Conservation (phyloP, 2,329 filamentous ascomycete species). For the Endoconidiophora polonica region DNA sequence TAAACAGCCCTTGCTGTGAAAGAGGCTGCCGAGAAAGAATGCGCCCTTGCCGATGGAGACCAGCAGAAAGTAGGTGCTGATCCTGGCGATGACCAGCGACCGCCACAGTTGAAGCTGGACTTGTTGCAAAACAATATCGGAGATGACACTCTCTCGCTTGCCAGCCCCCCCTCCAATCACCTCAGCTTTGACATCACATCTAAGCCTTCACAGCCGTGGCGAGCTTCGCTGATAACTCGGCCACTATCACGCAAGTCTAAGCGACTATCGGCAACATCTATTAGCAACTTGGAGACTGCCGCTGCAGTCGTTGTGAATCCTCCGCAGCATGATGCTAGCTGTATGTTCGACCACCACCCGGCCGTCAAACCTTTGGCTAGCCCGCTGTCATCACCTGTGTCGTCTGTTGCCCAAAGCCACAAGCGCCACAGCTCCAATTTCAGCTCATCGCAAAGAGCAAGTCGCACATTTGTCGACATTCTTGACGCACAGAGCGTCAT, state of each 20-base stretch:
- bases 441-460: conserved; percentile 7
- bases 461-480: conserved; percentile 28
- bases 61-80: not conserved
- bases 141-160: not conserved
- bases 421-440: conserved; percentile 10
- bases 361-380: conserved; percentile 11
- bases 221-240: conserved; percentile 3
- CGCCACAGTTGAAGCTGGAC: conserved; percentile 7
- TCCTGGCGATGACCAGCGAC: not conserved
- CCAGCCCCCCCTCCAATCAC: conserved; percentile 1
- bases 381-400: conserved; percentile 1
- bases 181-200: conserved; percentile 3
- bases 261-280: conserved; percentile 2
- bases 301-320: not conserved
- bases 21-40: conserved; percentile 5
- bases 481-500: conserved; percentile 41
- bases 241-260: conserved; percentile 12
- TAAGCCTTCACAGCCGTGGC: not conserved
- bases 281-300: conserved; percentile 3
- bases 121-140: not conserved
- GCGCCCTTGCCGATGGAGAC: not conserved
- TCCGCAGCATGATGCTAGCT: not conserved
- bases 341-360: conserved; percentile 12
- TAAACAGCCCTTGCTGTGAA: conserved; percentile 7
- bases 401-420: conserved; percentile 2